Base-by-base conservation (phyloP, 805 yeast genomes). In the Cyberlindnera euphorbiae region DNA sequence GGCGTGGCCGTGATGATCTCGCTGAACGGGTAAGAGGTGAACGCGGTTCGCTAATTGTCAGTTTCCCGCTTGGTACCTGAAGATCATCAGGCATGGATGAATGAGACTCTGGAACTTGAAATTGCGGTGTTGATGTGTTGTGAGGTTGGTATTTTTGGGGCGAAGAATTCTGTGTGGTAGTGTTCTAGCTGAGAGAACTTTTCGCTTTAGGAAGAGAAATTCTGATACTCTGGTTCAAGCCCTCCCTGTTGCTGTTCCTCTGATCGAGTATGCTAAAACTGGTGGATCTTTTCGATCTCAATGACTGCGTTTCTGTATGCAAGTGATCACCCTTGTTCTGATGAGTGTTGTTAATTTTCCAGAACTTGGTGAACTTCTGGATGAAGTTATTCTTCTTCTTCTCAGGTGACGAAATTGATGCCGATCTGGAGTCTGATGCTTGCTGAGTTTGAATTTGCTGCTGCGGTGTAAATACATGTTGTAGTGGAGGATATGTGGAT, bases 321-420 rank as follows among this genome's bases (percentile, higher is more conserved):
- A 30, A 24, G 15, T 36, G 31, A 4, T 45, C 31, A 17, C 45
- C 50, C 26, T 38, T 44, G 18, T 19, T 19, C 9, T 9, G 7
- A 19, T 19, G 22, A 8, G 22, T 19, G 9, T 44, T 46, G 30
- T 51, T 46, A 8, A 41, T 41, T 36, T 61, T 62, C 51, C 60
- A 62, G 19, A 63, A 49, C 19, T 61, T 59, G 4, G 62, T 40
- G 12, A 63, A 44, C 42, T 55, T 63, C 9, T 48, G 50, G 14
- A 63, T 54, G 27, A 63, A 50, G 15, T 53, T 56, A 26, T 49
- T 49, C 26, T 56, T 58, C 31, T 52, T 57, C 45, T 51, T 52
- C 23, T 46, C 56, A 0, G 55, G 55, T n/a, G 49, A 43, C 15
- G 52, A 39, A 4, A 34, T 13, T 16, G 38, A 12, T 14, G n/a